Base-by-base conservation (phyloP, 2,329 filamentous ascomycete species). In the Emergomyces pasteurianus region DNA sequence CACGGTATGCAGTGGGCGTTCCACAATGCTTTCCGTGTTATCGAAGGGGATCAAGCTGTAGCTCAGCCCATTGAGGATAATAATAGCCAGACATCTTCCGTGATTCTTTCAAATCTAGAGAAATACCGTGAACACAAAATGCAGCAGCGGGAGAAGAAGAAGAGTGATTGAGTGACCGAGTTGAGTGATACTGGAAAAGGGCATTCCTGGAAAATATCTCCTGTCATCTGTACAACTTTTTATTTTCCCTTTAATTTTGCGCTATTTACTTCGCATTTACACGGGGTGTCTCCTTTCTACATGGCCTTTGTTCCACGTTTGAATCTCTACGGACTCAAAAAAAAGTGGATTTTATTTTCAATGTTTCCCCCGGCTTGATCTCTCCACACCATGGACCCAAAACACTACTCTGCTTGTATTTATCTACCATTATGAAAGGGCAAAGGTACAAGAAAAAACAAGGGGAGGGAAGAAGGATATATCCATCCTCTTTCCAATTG, bases 1-100 rank as follows among this genome's bases (percentile, higher is more conserved):
- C 83, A 90, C 64, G 90, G 89, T 0, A 90, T 96, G 0, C 92
- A 97, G 70, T 96, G 87, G 87, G 73, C 82, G 2, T 97, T 97
- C 77, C 89, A 95, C 69, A 89, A 86, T 67, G 88, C 82, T 0
- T 94, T 96, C 70, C 82, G 86, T 70, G 72, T 82, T 0, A 82
- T 90, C 61, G 91, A 89, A 3, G 92, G 84, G 0, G 79, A 81
- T 57, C 75, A 78, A 53, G 83, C 83, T 18, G 82, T 86, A 62
- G 49, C 59, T 58, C 62, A 58, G 6, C 60, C 65, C 34, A 34
- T 21, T 9, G 52, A 66, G 68, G 40, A 56, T 18, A 38, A 56
- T 18, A 38, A 56, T 21, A 43, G 43, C 23, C 57, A 50, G 42
- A 53, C 46, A 21, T 49, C 59, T 8, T 57, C 63, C 1, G 64